Percentiles rank a stretch among this genome's conserved stretches.
Conservation (phyloP, 805 yeast species). For the Yarrowia sp. region DNA sequence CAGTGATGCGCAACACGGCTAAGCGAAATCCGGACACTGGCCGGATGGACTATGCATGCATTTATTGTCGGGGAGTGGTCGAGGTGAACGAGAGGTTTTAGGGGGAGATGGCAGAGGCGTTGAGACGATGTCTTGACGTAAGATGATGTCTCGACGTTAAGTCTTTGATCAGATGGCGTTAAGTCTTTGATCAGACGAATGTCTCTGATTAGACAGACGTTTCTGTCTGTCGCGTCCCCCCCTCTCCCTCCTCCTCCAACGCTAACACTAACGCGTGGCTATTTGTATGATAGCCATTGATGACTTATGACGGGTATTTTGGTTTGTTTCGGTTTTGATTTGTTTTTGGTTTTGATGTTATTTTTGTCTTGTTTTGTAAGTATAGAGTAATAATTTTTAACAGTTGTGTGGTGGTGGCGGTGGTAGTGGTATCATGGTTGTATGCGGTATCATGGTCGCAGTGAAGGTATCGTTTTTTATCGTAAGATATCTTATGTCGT, state of each 20-base stretch:
- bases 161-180: too few relatives aligned
- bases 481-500: too few relatives aligned
- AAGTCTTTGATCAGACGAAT: too few relatives aligned
- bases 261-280: constrained; percentile 23
- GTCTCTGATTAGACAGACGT: too few relatives aligned
- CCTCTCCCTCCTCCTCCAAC: not conserved
- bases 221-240: not conserved
- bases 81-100: constrained; percentile 37
- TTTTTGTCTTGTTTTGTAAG: constrained; percentile 18
- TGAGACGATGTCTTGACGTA: too few relatives aligned
- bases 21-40: constrained; percentile 43
- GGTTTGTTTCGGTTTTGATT: not conserved
- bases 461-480: too few relatives aligned
- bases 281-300: constrained; percentile 2
- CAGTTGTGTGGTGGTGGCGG: not conserved
- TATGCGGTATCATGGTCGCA: too few relatives aligned
- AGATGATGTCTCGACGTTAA: too few relatives aligned
- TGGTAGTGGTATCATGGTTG: too few relatives aligned
- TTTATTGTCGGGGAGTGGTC: constrained; percentile 57
- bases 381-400: constrained; percentile 3
- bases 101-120: not conserved
- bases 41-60: constrained; percentile 44
- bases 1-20: constrained; percentile 63
- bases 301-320: constrained; percentile 22
- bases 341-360: not conserved